Conservation (phyloP, 1,284 basidiomycete species). For the Microbotryum intermedium region DNA sequence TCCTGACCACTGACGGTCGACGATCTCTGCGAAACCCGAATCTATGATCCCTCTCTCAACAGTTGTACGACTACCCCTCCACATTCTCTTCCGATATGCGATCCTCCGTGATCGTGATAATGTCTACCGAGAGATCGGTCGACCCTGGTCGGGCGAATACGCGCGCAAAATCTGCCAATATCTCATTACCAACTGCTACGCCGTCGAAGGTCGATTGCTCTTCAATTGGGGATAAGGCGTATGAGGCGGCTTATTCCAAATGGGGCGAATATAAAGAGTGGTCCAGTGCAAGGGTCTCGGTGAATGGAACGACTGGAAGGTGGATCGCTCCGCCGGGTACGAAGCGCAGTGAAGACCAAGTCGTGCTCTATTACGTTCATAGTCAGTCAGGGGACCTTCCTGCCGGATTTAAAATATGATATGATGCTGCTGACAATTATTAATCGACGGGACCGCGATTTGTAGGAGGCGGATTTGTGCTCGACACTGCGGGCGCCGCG, state of each 20-base stretch:
- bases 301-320: constrained; percentile 8
- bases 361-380: constrained; percentile 13
- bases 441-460: too few relatives aligned
- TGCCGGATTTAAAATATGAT: too few relatives aligned
- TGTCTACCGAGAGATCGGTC: too few relatives aligned
- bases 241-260: background rate
- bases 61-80: too few relatives aligned
- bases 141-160: too few relatives aligned
- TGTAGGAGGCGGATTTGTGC: too few relatives aligned
- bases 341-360: constrained; percentile 8
- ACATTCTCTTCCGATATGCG: too few relatives aligned
- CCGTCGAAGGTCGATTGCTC: constrained; percentile 15
- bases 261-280: background rate
- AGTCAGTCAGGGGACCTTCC: background rate
- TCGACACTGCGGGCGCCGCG: constrained; percentile 10
- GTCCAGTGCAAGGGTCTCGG: background rate
- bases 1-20: too few relatives aligned
- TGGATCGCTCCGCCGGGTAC: constrained; percentile 17
- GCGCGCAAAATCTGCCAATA: constrained; percentile 3
- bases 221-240: constrained; percentile 8
- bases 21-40: too few relatives aligned
- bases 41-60: too few relatives aligned
- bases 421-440: too few relatives aligned
- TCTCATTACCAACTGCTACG: constrained; percentile 1
- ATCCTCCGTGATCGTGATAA: too few relatives aligned